A percentile compares a stretch with the other conserved stretches of the same genome.
Conservation (phyloP, 345 rosid species). For the Nephelium lappaceum region DNA sequence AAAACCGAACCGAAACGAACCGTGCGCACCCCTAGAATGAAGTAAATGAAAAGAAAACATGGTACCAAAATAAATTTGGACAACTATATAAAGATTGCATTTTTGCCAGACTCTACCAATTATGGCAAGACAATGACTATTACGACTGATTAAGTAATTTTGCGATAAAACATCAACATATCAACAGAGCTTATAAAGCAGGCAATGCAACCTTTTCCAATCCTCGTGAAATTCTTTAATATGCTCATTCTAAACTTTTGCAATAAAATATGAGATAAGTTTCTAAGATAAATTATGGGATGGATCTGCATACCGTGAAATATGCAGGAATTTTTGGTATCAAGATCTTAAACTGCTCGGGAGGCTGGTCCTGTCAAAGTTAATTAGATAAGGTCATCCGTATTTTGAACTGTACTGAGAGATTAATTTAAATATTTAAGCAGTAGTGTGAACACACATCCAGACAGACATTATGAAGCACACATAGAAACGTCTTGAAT, state of each 20-base stretch:
- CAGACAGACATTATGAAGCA: background rate
- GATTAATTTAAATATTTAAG: background rate
- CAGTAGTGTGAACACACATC: background rate
- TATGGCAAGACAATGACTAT: too few species aligned
- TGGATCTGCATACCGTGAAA: conserved; percentile 71
- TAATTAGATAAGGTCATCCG: conserved; percentile 3
- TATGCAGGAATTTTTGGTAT: conserved; percentile 92
- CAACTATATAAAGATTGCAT: background rate
- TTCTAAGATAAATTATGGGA: conserved; percentile 3
- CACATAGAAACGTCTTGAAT: background rate
- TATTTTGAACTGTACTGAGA: background rate
- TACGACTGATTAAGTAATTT: background rate
- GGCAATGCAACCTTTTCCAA: too few species aligned
- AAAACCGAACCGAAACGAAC: too few species aligned
- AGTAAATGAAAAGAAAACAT: background rate
- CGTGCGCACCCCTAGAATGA: too few species aligned
- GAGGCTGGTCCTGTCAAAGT: conserved; percentile 58
- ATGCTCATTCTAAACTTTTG: background rate
- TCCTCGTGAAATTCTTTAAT: background rate
- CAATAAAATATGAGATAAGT: background rate
- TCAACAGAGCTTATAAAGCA: background rate
- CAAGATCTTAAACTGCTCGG: conserved; percentile 87
- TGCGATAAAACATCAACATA: background rate
- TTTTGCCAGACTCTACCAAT: background rate
- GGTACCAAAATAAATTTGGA: background rate